Conservation (phyloP, 169 alveolate genomes). For the Perkinsus chesapeaki region DNA sequence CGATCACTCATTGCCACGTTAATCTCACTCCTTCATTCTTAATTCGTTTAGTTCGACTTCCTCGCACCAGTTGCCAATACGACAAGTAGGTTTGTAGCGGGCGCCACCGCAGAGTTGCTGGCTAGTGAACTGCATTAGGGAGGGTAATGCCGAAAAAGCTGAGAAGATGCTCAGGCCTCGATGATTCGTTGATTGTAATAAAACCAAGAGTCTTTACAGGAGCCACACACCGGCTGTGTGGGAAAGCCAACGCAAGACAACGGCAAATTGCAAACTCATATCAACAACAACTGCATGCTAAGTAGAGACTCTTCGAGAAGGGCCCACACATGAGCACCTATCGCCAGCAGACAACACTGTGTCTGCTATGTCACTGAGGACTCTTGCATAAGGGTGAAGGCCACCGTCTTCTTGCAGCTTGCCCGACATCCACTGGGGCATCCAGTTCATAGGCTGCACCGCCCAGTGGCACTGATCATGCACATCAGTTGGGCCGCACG, state of each 20-base stretch:
- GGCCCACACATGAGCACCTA: neutral
- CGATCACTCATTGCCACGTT: neutral
- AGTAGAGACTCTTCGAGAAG: neutral
- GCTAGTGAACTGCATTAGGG: neutral
- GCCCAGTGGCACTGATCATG: neutral
- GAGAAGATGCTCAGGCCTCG: too few relatives aligned
- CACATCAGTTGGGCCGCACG: neutral
- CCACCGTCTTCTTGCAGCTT: neutral
- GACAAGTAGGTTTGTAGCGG: neutral
- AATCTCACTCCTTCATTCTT: neutral
- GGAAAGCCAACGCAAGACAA: neutral
- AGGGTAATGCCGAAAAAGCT: too few relatives aligned
- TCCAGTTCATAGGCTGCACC: neutral
- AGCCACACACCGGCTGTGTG: neutral
- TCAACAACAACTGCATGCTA: neutral
- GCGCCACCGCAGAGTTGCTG: constrained; percentile 15
- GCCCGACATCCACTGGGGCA: neutral
- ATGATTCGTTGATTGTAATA: neutral
- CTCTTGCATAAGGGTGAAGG: neutral
- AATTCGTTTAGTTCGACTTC: neutral
- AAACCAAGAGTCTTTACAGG: too few relatives aligned
- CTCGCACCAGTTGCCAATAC: constrained; percentile 4
- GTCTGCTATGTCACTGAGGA: neutral
- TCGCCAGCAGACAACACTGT: neutral
- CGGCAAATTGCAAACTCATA: neutral